Percentiles rank a stretch among this genome's conserved stretches.
Evolutionary conservation across 1,284 basidiomycete species (phyloP).

Genomic region (Rhodotorula sp.): DNA sequence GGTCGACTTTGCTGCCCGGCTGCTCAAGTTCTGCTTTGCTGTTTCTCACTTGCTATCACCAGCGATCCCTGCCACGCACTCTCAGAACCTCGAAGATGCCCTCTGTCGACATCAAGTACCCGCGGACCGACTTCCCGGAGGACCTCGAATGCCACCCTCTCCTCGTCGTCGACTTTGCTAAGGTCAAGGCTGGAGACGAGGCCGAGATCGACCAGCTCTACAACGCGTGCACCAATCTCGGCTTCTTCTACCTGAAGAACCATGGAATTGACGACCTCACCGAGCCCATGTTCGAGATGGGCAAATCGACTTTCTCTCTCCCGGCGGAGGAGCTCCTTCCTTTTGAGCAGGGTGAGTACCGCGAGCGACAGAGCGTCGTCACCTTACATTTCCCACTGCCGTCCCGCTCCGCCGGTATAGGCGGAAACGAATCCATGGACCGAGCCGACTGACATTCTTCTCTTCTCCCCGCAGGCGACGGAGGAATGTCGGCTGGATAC

Average conservation of each 20-base stretch:
- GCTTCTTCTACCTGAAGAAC: conserved; percentile 52
- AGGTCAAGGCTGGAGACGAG: conserved; percentile 48
- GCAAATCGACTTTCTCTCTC: conserved; percentile 59
- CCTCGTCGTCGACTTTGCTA: conserved; percentile 57
- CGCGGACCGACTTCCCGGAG: conserved; percentile 53
- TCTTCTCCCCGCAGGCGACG: conserved; percentile 50
- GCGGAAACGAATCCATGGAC: no score
- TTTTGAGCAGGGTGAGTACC: conserved; percentile 58
- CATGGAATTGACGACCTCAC: conserved; percentile 56
- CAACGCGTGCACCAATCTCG: conserved; percentile 34
- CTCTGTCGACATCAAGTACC: conserved; percentile 3
- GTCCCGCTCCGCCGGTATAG: no score
- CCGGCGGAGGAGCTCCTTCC: conserved; percentile 63
- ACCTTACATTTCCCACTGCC: background rate
- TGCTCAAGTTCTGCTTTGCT: background rate
- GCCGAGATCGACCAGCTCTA: conserved; percentile 34
- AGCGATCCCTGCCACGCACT: no score
- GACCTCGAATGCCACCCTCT: conserved; percentile 57
- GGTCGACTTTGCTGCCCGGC: background rate
- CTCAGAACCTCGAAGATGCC: conserved; percentile 5
- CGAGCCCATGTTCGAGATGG: conserved; percentile 62
- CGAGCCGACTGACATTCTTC: no score
- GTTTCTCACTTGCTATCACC: background rate
- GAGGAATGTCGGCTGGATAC: conserved; percentile 61
- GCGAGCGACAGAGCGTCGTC: no score